Evolutionary conservation across 129 eudicot genomes (phyloP).

Genomic region (Artemisia argyi): DNA sequence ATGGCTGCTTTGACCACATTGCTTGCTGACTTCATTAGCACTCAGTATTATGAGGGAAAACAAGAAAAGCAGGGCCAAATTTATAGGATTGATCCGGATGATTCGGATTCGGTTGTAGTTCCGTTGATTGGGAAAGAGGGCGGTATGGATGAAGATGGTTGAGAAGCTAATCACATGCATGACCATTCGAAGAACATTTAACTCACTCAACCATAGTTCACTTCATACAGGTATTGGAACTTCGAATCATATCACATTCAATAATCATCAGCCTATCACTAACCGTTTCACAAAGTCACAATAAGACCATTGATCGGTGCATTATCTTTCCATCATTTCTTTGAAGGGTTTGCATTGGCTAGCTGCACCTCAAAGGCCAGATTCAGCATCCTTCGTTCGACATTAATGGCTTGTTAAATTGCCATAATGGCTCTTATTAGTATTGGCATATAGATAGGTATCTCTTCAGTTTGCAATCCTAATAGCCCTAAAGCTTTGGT

Average conservation of each 20-base stretch:
- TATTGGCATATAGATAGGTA: constrained; percentile 48
- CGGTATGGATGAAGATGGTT: constrained; percentile 34
- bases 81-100: constrained; percentile 30
- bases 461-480: constrained; percentile 55
- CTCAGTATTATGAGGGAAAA: constrained; percentile 27
- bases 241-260: constrained; percentile 82
- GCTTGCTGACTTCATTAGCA: constrained; percentile 28
- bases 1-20: constrained; percentile 68
- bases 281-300: constrained; percentile 76
- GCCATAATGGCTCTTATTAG: constrained; percentile 67
- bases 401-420: constrained; percentile 65
- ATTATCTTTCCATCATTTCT: constrained; percentile 75
- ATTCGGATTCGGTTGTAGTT: constrained; percentile 41
- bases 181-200: constrained; percentile 17
- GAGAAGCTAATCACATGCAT: constrained; percentile 8
- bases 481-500: constrained; percentile 67
- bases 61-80: constrained; percentile 40
- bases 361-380: constrained; percentile 83
- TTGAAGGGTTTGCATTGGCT: constrained; percentile 79
- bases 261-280: constrained; percentile 73
- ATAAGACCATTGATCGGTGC: constrained; percentile 71
- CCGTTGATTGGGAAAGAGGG: constrained; percentile 37
- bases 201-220: background rate
- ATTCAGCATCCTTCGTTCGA: constrained; percentile 40
- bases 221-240: constrained; percentile 61